Evolutionary conservation across 169 alveolate species (phyloP), one percentile per base, ranked within the genome.

Genomic region (Besnoitia besnoiti): DNA sequence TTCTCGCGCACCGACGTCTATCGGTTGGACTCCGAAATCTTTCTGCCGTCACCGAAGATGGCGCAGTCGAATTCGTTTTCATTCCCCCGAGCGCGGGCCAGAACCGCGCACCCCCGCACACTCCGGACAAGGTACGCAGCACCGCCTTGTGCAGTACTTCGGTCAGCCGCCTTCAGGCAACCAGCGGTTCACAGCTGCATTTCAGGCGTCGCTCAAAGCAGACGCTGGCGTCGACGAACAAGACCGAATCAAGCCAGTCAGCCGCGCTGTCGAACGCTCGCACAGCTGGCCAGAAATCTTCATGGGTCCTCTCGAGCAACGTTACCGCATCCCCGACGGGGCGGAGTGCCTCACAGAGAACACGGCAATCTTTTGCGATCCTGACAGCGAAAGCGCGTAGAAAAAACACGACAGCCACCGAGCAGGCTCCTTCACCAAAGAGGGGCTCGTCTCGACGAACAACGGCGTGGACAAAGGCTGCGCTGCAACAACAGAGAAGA

Each of bases 401-500:
- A 55, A 55, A 55, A 55, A 27, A 33, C 27, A 55, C 35, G 35
- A 55, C 0, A 24, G 27, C 35, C n/a, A 33, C 73, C 73, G 73
- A 55, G 3, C 35, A 55, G 73, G 30, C 73, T 5, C 27, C 73
- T 16, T 33, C 73, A 33, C 35, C 35, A 21, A 55, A 33, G 73
- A 14, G 8, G 16, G 16, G 7, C 35, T 55, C 73, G 16, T 55
- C 73, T 24, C 73, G 73, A 33, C 27, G 73, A 33, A 33, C 73
- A 55, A 21, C n/a, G 73, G 27, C 73, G 3, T 24, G 84, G 33
- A 73, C 84, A 12, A 73, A 73, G 84, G 84, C 84, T 30, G 84
- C 84, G 46, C 84, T 73, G 27, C 84, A 73, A n/a, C 84, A 73
- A 33, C 84, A 73, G 84, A 73, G 33, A 21, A 73, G 33, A 12